A percentile compares a stretch with the other conserved stretches of the same genome.
These are phyloP conservation scores for Suillus brevipes DNA, from an alignment of 768 basidiomycete genomes.

Conservation along the genomic window DNA sequence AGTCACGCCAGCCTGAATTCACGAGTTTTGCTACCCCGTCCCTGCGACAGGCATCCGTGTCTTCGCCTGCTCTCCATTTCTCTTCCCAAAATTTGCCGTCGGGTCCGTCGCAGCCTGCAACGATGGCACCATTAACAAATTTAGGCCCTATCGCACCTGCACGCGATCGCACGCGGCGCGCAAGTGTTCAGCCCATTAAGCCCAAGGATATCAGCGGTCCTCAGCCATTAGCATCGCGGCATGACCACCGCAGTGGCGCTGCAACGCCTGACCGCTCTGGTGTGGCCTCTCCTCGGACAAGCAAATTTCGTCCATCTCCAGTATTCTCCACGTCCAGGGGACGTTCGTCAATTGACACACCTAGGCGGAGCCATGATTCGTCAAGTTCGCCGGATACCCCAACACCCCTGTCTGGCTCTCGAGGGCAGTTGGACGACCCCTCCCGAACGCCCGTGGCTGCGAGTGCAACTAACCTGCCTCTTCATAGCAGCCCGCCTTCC, in stretches of 20 bases:
- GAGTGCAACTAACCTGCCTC: slow-evolving; percentile 44
- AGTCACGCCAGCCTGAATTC: slow-evolving; percentile 51
- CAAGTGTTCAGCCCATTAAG: slow-evolving; percentile 34
- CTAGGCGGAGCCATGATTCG: slow-evolving; percentile 38
- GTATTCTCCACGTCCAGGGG: slow-evolving; percentile 30
- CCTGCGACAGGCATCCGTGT: slow-evolving; percentile 68
- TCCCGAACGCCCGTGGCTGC: slow-evolving; percentile 38
- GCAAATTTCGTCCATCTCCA: slow-evolving; percentile 34
- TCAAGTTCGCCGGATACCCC: slow-evolving; percentile 51
- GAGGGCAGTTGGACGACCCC: slow-evolving; percentile 35
- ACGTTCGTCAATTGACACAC: slow-evolving; percentile 36
- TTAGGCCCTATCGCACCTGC: slow-evolving; percentile 47
- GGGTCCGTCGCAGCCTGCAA: slow-evolving; percentile 48
- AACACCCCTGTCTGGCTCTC: slow-evolving; percentile 41
- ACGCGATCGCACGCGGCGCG: slow-evolving; percentile 44
- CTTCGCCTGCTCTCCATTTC: slow-evolving; percentile 71
- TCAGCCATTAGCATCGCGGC: slow-evolving; percentile 36
- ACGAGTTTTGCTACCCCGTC: slow-evolving; percentile 66
- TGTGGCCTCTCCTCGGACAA: slow-evolving; percentile 33
- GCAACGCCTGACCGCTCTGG: slow-evolving; percentile 26
- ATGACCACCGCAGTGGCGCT: slow-evolving; percentile 27
- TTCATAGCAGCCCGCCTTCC: slow-evolving; percentile 34
- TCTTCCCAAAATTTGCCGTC: slow-evolving; percentile 57
- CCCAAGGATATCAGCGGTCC: slow-evolving; percentile 43
- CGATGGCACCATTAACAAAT: slow-evolving; percentile 48